Conservation (phyloP, 371 early-diverging fungal species). For the Mucor saturninus region DNA sequence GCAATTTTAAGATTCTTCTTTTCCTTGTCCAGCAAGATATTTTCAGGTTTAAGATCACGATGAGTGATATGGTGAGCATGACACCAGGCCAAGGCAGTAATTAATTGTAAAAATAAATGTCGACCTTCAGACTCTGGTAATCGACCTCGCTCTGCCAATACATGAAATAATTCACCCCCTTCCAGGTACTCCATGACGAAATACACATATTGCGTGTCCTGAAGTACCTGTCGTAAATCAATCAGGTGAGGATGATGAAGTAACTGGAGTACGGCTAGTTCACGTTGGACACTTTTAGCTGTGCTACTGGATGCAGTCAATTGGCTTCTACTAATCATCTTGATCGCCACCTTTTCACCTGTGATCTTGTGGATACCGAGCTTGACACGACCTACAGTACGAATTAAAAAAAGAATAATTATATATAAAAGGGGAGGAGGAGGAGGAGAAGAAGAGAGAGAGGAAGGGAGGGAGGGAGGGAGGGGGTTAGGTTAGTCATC, state of each 20-base stretch:
- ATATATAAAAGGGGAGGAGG: slow-evolving; percentile 1
- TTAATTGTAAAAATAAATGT: slow-evolving; percentile 89
- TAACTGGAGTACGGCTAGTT: slow-evolving; percentile 89
- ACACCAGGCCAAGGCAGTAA: slow-evolving; percentile 89
- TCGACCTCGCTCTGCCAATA: slow-evolving; percentile 83
- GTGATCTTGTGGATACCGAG: slow-evolving; percentile 76
- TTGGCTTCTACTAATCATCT: slow-evolving; percentile 78
- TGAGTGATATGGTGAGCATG: slow-evolving; percentile 87
- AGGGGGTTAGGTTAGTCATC: slow-evolving; percentile 5
- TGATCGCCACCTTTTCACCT: slow-evolving; percentile 83
- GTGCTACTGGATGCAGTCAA: slow-evolving; percentile 56
- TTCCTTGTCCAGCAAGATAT: slow-evolving; percentile 68
- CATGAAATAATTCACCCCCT: slow-evolving; percentile 95
- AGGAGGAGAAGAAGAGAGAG: slow-evolving; percentile 7
- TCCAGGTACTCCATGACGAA: slow-evolving; percentile 94
- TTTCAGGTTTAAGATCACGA: slow-evolving; percentile 74
- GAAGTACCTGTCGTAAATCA: slow-evolving; percentile 85
- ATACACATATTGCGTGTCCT: slow-evolving; percentile 68
- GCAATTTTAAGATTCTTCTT: slow-evolving; percentile 79
- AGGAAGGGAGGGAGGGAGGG: slow-evolving; percentile 1
- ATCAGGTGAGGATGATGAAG: slow-evolving; percentile 91
- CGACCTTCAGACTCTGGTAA: slow-evolving; percentile 87
- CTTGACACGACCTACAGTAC: slow-evolving; percentile 71
- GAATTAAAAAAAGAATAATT: background rate
- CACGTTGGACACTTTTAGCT: slow-evolving; percentile 83